Conservation (phyloP, 345 rosid species). For the Salix arbutifolia region DNA sequence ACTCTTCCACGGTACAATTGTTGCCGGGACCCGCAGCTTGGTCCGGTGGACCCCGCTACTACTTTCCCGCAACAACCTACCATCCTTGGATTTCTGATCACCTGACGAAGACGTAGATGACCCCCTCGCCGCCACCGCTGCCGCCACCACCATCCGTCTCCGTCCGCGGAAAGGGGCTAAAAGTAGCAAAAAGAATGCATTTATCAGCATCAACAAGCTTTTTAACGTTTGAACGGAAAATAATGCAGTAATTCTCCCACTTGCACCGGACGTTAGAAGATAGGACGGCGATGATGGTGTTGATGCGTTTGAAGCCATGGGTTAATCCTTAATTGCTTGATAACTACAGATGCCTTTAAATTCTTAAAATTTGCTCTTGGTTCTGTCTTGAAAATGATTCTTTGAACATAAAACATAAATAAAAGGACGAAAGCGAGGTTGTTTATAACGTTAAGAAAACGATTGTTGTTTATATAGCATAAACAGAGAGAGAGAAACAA, state of each 20-base stretch:
- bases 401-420: neutral
- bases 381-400: neutral
- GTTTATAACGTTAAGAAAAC: neutral
- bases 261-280: conserved; percentile 81
- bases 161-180: conserved; percentile 54
- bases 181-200: conserved; percentile 47
- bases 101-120: conserved; percentile 1
- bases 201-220: conserved; percentile 35
- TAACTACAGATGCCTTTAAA: neutral
- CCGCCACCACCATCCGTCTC: conserved; percentile 12
- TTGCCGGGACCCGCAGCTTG: conserved; percentile 44
- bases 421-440: neutral
- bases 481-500: neutral
- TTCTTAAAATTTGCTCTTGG: neutral
- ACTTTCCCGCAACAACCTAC: conserved; percentile 18
- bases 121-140: neutral
- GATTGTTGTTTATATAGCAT: neutral
- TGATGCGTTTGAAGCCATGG: conserved; percentile 27
- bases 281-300: conserved; percentile 33
- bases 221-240: conserved; percentile 50
- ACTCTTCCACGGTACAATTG: conserved; percentile 51
- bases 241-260: conserved; percentile 66
- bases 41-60: conserved; percentile 15
- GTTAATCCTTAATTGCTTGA: neutral
- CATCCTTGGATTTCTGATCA: conserved; percentile 39